Evolutionary conservation across 2,329 filamentous ascomycete species (phyloP).

Genomic region (Nemania diffusa): DNA sequence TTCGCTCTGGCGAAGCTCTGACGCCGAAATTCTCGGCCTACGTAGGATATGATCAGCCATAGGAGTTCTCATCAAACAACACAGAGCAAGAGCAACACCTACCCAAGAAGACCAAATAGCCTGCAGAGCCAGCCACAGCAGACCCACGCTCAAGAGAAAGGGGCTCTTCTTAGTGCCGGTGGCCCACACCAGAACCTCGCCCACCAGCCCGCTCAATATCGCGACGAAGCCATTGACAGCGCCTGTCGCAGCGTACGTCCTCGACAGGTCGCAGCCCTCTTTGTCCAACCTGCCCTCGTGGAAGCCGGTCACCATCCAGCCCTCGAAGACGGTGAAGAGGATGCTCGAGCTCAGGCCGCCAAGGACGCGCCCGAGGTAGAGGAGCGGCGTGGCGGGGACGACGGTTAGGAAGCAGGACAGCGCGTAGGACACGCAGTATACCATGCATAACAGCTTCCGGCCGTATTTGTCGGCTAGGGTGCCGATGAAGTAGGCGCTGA

Average conservation of each 20-base stretch:
- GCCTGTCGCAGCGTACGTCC: constrained; percentile 64
- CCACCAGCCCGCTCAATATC: constrained; percentile 62
- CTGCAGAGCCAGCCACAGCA: constrained; percentile 56
- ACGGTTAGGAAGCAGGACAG: constrained; percentile 27
- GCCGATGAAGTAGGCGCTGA: constrained; percentile 56
- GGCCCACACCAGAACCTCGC: constrained; percentile 60
- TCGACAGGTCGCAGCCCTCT: constrained; percentile 46
- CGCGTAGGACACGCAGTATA: constrained; percentile 64
- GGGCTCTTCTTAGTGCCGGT: constrained; percentile 63
- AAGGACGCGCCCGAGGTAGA: constrained; percentile 65
- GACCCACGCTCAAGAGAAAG: constrained; percentile 58
- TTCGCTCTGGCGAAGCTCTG: constrained; percentile 21
- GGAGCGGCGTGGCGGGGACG: constrained; percentile 50
- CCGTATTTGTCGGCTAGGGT: constrained; percentile 57
- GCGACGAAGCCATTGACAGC: constrained; percentile 66
- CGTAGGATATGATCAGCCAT: constrained; percentile 19
- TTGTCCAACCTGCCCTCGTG: constrained; percentile 56
- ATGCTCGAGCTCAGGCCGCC: constrained; percentile 67
- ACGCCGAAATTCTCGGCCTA: constrained; percentile 46
- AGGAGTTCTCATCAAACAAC: neutral
- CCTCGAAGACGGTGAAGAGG: constrained; percentile 68
- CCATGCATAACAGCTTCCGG: constrained; percentile 61
- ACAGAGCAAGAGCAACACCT: constrained; percentile 40
- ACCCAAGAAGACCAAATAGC: constrained; percentile 62
- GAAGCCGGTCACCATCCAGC: constrained; percentile 70